phyloP scores from a whole-genome alignment of 306 rosid species.

The Prunus persica region DNA sequence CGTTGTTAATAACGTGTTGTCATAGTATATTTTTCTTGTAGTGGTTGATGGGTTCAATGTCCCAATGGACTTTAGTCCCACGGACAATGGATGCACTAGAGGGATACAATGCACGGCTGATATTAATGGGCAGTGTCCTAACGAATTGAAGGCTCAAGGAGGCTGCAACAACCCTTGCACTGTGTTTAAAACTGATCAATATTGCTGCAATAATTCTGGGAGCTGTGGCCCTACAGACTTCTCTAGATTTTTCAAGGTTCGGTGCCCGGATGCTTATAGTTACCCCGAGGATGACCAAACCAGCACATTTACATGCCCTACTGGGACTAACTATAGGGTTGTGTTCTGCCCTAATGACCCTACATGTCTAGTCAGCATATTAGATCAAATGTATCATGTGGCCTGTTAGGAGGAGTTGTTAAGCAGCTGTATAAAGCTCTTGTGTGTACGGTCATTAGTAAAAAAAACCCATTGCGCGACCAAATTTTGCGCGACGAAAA shows the following conservation, averaged over 20 bases:
- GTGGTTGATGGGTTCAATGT: conserved; percentile 38
- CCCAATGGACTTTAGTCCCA: conserved; percentile 27
- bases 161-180: conserved; percentile 43
- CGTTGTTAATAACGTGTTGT: too few species aligned
- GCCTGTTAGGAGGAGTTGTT: too few species aligned
- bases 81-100: not conserved
- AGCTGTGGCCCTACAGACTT: not conserved
- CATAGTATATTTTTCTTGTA: too few species aligned
- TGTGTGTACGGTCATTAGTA: too few species aligned
- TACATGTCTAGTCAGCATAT: too few species aligned
- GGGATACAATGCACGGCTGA: conserved; percentile 33
- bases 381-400: too few species aligned
- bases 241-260: not conserved
- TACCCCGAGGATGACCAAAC: not conserved
- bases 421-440: too few species aligned
- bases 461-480: too few species aligned
- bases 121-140: conserved; percentile 50
- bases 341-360: conserved; percentile 8
- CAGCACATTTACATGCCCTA: not conserved
- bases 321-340: conserved; percentile 21
- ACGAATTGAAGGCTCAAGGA: conserved; percentile 20
- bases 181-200: conserved; percentile 20
- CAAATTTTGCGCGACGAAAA: too few species aligned
- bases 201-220: conserved; percentile 15
- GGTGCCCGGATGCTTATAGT: not conserved